Evolutionary conservation across 73 alveolate species (phyloP).

Genomic region (Breviolum minutum): DNA sequence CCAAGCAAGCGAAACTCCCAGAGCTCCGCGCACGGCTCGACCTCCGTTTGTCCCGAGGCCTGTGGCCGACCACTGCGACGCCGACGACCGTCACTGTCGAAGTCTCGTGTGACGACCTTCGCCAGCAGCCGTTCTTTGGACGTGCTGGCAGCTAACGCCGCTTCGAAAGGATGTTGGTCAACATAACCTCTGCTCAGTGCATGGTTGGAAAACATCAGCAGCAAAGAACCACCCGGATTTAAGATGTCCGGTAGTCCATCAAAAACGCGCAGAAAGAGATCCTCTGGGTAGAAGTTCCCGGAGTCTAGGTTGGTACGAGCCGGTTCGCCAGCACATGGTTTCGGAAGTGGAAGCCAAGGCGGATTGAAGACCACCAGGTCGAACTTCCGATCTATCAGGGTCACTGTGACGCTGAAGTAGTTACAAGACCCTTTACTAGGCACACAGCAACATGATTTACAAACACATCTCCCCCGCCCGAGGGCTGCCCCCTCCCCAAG

Average conservation of each 20-base stretch:
- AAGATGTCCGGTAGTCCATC: constrained; percentile 42
- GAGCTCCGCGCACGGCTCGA: constrained; percentile 67
- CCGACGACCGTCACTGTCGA: constrained; percentile 65
- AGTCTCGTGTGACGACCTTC: constrained; percentile 20
- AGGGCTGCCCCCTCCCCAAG: no score
- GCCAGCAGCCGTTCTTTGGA: neutral
- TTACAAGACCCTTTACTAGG: no score
- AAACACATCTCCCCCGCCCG: no score
- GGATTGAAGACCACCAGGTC: constrained; percentile 93
- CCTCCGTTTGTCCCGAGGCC: neutral
- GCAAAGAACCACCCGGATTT: constrained; percentile 46
- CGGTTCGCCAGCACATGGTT: neutral
- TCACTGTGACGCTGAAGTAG: neutral
- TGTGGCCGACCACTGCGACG: constrained; percentile 81
- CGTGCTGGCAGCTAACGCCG: constrained; percentile 8
- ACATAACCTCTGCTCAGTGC: constrained; percentile 48
- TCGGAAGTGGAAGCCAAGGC: constrained; percentile 86
- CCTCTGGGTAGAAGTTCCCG: constrained; percentile 69
- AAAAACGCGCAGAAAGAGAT: constrained; percentile 45
- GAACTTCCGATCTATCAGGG: neutral
- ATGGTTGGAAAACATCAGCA: constrained; percentile 75
- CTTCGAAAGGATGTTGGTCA: constrained; percentile 56
- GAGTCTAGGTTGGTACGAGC: constrained; percentile 39
- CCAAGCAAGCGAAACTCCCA: constrained; percentile 65
- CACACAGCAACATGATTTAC: no score